These are phyloP conservation scores for Phytopythium mirpurense DNA, from an alignment of 352 stramenopile species.

Conservation along the genomic window DNA sequence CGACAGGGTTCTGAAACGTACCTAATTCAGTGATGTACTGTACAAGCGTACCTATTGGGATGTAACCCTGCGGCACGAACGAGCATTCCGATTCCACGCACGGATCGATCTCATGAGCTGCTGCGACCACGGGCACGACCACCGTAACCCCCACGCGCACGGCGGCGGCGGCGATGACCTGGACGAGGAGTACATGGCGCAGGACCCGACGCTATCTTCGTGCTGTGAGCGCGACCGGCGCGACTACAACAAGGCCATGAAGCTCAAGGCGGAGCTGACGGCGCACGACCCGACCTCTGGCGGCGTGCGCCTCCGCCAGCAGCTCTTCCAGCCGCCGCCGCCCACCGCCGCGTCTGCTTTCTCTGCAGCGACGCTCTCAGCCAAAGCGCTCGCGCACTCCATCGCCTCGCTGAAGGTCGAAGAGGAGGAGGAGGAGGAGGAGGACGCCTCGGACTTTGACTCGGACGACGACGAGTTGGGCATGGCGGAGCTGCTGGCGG, in stretches of 20 bases:
- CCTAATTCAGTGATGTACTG: constrained; percentile 1
- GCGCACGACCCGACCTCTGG: constrained; percentile 46
- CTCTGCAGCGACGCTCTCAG: not conserved
- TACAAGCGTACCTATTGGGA: too few species aligned
- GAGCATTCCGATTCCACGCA: too few species aligned
- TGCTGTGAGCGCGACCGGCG: constrained; percentile 58
- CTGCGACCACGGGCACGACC: constrained; percentile 9
- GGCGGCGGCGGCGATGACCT: constrained; percentile 15
- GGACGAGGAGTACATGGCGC: constrained; percentile 26
- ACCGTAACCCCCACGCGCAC: constrained; percentile 18
- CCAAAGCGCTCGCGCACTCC: not conserved
- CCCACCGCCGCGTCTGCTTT: not conserved
- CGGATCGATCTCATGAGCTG: not conserved
- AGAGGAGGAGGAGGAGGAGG: constrained; percentile 17
- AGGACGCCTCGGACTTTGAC: constrained; percentile 30
- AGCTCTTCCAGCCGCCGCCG: constrained; percentile 42
- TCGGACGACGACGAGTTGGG: constrained; percentile 36
- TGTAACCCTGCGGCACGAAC: too few species aligned
- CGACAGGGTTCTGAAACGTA: constrained; percentile 4
- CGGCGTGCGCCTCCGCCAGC: constrained; percentile 50
- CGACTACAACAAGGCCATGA: constrained; percentile 58
- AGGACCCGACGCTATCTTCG: constrained; percentile 58
- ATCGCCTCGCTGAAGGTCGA: not conserved
- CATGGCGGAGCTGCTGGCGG: constrained; percentile 29
- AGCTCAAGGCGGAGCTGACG: constrained; percentile 55